A percentile compares a stretch with the other conserved stretches of the same genome.
These are phyloP conservation scores for Earliella scabrosa DNA, from an alignment of 1,284 basidiomycete species.

Conservation along the genomic window DNA sequence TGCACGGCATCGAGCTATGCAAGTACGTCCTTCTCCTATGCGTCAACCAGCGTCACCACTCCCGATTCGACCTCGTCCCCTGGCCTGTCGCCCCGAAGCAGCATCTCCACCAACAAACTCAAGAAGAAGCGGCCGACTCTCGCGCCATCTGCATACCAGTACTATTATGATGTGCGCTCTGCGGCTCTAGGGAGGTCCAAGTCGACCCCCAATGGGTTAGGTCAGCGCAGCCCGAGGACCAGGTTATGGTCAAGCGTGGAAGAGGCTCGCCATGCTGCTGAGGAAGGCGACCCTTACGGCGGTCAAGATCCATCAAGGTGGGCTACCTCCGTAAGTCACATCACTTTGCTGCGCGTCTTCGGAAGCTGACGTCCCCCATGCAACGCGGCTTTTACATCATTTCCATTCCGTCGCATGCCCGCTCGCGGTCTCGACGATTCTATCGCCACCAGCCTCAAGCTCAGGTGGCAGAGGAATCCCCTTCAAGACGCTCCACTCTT, in stretches of 20 bases:
- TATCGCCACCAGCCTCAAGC: not conserved
- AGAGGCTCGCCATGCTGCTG: constrained; percentile 19
- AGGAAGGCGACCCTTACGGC: constrained; percentile 10
- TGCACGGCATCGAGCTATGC: constrained; percentile 17
- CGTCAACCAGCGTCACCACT: constrained; percentile 27
- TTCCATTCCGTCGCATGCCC: constrained; percentile 7
- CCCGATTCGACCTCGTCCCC: constrained; percentile 23
- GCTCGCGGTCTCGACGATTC: not conserved
- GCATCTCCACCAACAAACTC: constrained; percentile 25
- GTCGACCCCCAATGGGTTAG: constrained; percentile 21
- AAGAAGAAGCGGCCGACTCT: constrained; percentile 26
- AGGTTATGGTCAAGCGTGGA: constrained; percentile 23
- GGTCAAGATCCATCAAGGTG: constrained; percentile 16
- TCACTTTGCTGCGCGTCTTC: constrained; percentile 16
- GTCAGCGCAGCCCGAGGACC: constrained; percentile 15
- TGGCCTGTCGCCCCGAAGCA: constrained; percentile 19
- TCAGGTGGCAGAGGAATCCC: constrained; percentile 15
- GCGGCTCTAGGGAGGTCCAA: constrained; percentile 23
- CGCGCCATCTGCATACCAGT: constrained; percentile 23
- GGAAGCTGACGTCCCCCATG: constrained; percentile 17
- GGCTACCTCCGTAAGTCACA: constrained; percentile 21
- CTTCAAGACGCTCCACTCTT: constrained; percentile 16
- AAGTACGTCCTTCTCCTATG: constrained; percentile 18
- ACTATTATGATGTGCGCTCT: constrained; percentile 7
- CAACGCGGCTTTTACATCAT: constrained; percentile 7